Evolutionary conservation across 2,329 filamentous ascomycete genomes (phyloP), one percentile per base, ranked within the genome.

Genomic region (Chrysoporthe deuterocubensis): DNA sequence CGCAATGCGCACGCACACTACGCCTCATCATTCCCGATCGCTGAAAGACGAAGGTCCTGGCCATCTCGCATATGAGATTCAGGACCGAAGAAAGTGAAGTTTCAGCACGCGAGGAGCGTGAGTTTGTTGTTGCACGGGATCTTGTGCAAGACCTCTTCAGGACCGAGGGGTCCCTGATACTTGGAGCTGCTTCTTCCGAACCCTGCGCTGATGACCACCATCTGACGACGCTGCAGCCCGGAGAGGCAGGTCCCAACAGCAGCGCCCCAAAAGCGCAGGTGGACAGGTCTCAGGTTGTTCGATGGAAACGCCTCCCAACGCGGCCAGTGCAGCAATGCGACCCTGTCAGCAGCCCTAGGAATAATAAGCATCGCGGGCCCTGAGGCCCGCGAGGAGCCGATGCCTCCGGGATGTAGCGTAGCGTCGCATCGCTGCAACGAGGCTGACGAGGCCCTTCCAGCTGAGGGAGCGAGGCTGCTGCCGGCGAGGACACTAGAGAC

Each of bases 391-490:
- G 57, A 44, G 40, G 40, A 40, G 37, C 57, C 59, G 59, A 61
- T 40, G 54, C 59, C 14, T 9, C 42, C 21, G 59, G 11, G 21
- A 34, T 16, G 43, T n/a, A 61, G 59, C 43, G 18, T 32, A 62
- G 46, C 37, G 40, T 54, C 18, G 46, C 40, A 62, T 52, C 34
- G 44, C 18, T 52, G 60, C 60, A 37, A 54, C 60, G 46, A 52
- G 16, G 57, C 57, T 60, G 57, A 60, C 8, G 57, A 21, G 4
- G 57, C 34, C 6, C 18, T 14, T 32, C 54, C 16, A 57, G 54
- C 40, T 37, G 59, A 61, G 42, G 59, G 43, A n/a, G 43, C 59
- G 16, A 37, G 59, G 59, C 59, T 61, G 43, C n/a, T 57, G 34
- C 32, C 9, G 16, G 21, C 32, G 50, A 54, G 26, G 50, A 54